phyloP scores from a whole-genome alignment of 2,329 filamentous ascomycete species.

The Pseudocercospora eumusae region DNA sequence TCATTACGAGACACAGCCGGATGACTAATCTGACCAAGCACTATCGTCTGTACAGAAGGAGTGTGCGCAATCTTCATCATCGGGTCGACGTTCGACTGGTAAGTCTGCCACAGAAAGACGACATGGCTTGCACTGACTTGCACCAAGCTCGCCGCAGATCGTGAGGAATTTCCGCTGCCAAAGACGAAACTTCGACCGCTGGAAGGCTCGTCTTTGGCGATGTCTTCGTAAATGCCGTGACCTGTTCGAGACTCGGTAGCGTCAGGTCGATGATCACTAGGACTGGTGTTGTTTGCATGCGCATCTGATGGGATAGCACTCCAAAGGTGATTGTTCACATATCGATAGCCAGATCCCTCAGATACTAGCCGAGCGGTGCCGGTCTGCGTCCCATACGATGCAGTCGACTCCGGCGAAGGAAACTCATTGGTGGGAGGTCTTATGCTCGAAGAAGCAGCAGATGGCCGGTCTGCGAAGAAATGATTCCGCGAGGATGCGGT shows the following conservation, averaged over 20 bases:
- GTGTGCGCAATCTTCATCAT: conserved; percentile 72
- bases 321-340: conserved; percentile 35
- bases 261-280: conserved; percentile 13
- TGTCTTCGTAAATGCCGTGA: conserved; percentile 17
- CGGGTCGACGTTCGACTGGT: conserved; percentile 73
- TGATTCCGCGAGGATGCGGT: conserved; percentile 11
- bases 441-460: conserved; percentile 7
- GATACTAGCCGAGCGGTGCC: conserved; percentile 30
- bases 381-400: conserved; percentile 20
- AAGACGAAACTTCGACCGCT: conserved; percentile 31
- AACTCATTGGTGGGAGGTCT: conserved; percentile 16
- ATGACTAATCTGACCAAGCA: conserved; percentile 60
- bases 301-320: conserved; percentile 26
- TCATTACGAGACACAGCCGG: conserved; percentile 55
- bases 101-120: conserved; percentile 73
- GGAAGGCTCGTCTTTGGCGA: conserved; percentile 5
- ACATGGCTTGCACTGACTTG: conserved; percentile 44
- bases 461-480: conserved; percentile 17
- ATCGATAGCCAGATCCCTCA: conserved; percentile 29
- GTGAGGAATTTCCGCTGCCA: conserved; percentile 15
- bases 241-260: conserved; percentile 18
- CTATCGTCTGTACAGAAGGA: conserved; percentile 66
- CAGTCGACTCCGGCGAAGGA: conserved; percentile 24
- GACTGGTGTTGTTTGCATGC: conserved; percentile 19
- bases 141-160: conserved; percentile 27